phyloP scores from a whole-genome alignment of 257 asterid genomes.

The Solanum pinnatisectum region DNA sequence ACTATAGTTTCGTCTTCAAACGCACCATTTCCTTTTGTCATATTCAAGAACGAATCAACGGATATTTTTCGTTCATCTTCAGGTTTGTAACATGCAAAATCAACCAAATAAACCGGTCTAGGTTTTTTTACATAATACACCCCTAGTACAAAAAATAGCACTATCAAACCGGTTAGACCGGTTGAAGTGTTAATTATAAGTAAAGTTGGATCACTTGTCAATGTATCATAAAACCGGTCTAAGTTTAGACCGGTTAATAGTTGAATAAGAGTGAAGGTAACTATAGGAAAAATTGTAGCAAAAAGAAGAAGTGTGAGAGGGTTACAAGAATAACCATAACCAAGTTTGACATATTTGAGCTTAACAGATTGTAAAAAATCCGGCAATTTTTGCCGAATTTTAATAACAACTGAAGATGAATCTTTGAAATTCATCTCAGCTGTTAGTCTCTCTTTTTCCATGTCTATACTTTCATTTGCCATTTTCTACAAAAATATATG shows the following conservation, averaged over 20 bases:
- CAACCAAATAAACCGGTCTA: slow-evolving; percentile 30
- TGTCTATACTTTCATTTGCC: slow-evolving; percentile 20
- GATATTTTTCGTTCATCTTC: slow-evolving; percentile 34
- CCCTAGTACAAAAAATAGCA: slow-evolving; percentile 26
- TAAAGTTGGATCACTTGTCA: slow-evolving; percentile 6
- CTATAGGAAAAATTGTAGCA: slow-evolving; percentile 20
- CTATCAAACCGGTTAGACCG: slow-evolving; percentile 13
- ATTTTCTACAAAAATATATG: not conserved
- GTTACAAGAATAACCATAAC: slow-evolving; percentile 56
- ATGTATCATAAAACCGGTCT: slow-evolving; percentile 21
- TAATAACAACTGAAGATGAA: slow-evolving; percentile 30
- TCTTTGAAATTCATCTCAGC: slow-evolving; percentile 46
- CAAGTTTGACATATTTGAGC: slow-evolving; percentile 55
- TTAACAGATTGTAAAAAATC: slow-evolving; percentile 40
- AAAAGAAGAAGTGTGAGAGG: slow-evolving; percentile 32
- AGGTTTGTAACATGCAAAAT: slow-evolving; percentile 48
- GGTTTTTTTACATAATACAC: slow-evolving; percentile 43
- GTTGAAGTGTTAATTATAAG: slow-evolving; percentile 31
- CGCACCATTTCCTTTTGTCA: slow-evolving; percentile 26
- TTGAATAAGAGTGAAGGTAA: slow-evolving; percentile 19
- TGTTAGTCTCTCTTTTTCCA: slow-evolving; percentile 35
- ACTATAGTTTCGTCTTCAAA: not conserved
- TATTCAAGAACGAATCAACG: slow-evolving; percentile 16
- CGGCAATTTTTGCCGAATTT: slow-evolving; percentile 26
- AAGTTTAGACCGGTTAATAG: slow-evolving; percentile 12